These are phyloP conservation scores for Colletotrichum euphorbiae DNA, from an alignment of 2,329 filamentous ascomycete genomes.

Conservation along the genomic window DNA sequence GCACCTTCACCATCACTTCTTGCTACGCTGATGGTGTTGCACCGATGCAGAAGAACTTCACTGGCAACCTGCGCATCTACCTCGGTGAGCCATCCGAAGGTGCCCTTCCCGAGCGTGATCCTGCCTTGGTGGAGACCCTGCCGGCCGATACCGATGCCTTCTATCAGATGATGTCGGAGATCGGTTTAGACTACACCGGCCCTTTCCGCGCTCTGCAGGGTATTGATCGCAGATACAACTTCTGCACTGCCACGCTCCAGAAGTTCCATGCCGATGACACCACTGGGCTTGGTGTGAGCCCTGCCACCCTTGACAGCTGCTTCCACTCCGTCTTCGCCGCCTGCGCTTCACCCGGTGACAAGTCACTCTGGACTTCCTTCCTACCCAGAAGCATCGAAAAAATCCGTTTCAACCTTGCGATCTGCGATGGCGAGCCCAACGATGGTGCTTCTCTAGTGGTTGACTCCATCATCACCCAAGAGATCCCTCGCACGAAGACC, in stretches of 20 bases:
- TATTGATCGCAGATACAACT: conserved; percentile 39
- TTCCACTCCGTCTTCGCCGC: conserved; percentile 51
- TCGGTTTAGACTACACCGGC: conserved; percentile 42
- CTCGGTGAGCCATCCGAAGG: conserved; percentile 40
- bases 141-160: conserved; percentile 42
- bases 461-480: conserved; percentile 48
- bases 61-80: conserved; percentile 40
- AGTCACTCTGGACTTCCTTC: conserved; percentile 47
- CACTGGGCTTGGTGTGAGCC: conserved; percentile 47
- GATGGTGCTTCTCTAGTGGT: conserved; percentile 43
- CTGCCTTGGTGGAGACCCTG: conserved; percentile 37
- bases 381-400: conserved; percentile 46
- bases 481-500: conserved; percentile 42
- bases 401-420: conserved; percentile 38
- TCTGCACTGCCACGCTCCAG: conserved; percentile 32
- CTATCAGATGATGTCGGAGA: conserved; percentile 39
- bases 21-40: conserved; percentile 34
- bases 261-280: conserved; percentile 45
- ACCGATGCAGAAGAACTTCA: conserved; percentile 39
- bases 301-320: conserved; percentile 49
- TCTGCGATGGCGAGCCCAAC: conserved; percentile 21
- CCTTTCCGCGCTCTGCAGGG: conserved; percentile 40
- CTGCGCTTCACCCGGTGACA: conserved; percentile 49
- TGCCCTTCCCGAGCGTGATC: conserved; percentile 38
- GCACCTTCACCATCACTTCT: conserved; percentile 39